phyloP scores from a whole-genome alignment of 2,329 filamentous ascomycete species.

The Hyphodiscus sp. region DNA sequence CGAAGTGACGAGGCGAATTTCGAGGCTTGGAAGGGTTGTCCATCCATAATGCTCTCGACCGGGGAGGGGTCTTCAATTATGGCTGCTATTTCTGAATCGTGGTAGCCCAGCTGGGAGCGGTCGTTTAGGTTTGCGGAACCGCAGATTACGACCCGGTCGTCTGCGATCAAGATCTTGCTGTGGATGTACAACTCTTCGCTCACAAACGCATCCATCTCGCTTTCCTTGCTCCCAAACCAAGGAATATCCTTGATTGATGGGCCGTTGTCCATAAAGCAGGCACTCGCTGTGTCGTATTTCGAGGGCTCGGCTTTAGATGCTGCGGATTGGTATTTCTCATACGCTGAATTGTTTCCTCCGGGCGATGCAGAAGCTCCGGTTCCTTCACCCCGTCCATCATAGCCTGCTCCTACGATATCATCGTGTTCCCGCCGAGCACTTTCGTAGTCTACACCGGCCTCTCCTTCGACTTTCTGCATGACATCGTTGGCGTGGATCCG shows the following conservation, averaged over 20 bases:
- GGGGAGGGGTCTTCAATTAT: conserved; percentile 72
- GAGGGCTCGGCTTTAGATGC: conserved; percentile 44
- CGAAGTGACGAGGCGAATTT: conserved; percentile 75
- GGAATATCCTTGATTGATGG: conserved; percentile 56
- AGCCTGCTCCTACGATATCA: conserved; percentile 44
- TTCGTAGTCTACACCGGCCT: conserved; percentile 62
- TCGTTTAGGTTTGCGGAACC: conserved; percentile 59
- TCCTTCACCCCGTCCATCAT: conserved; percentile 33
- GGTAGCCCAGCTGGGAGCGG: conserved; percentile 70
- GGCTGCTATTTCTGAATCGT: conserved; percentile 87
- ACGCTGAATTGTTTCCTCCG: conserved; percentile 26
- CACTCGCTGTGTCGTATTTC: conserved; percentile 69
- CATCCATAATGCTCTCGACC: conserved; percentile 67
- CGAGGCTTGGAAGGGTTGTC: conserved; percentile 63
- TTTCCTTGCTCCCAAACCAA: conserved; percentile 48
- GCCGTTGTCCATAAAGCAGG: conserved; percentile 78
- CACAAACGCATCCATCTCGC: conserved; percentile 55
- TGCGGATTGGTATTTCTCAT: conserved; percentile 61
- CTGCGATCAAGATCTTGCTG: conserved; percentile 70
- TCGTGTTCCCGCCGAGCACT: conserved; percentile 59
- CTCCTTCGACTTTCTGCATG: conserved; percentile 53
- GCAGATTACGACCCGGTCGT: conserved; percentile 76
- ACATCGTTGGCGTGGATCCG: conserved; percentile 65
- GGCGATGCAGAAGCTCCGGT: conserved; percentile 30
- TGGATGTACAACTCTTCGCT: conserved; percentile 58